Evolutionary conservation across 306 rosid species (phyloP).

Genomic region (Cyclanthera cordifolia): DNA sequence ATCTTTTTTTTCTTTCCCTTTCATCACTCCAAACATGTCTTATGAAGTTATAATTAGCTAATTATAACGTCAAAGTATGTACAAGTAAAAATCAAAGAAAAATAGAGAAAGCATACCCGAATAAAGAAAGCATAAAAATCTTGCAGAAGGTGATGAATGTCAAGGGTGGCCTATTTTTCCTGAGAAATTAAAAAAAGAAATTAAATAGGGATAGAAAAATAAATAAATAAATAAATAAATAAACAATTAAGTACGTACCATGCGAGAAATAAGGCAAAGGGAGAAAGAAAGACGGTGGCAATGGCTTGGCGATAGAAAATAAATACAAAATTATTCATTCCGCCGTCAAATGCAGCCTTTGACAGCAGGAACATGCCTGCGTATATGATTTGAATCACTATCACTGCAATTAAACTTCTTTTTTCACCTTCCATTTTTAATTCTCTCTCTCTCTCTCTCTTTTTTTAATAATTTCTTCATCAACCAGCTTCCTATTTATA

Average conservation of each 20-base stretch:
- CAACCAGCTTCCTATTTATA: too few species aligned
- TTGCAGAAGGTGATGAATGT: conserved; percentile 52
- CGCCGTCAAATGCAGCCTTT: conserved; percentile 49
- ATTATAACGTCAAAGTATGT: too few species aligned
- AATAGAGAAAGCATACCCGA: too few species aligned
- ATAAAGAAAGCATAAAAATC: conserved; percentile 49
- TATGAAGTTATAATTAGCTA: too few species aligned
- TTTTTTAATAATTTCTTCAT: too few species aligned
- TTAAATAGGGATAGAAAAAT: background rate
- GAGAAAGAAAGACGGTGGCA: conserved; percentile 42
- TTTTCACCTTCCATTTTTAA: conserved; percentile 9
- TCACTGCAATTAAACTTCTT: conserved; percentile 27
- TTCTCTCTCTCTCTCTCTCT: too few species aligned
- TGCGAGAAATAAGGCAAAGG: conserved; percentile 44
- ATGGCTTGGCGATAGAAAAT: conserved; percentile 61
- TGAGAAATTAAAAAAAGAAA: conserved; percentile 1
- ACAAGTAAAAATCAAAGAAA: too few species aligned
- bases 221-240: background rate
- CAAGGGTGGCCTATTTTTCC: conserved; percentile 63
- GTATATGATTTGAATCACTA: conserved; percentile 48
- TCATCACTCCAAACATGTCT: too few species aligned
- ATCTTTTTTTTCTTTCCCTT: too few species aligned
- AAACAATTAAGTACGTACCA: conserved; percentile 21
- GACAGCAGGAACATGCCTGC: conserved; percentile 31
- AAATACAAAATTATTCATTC: conserved; percentile 68